Evolutionary conservation across 352 stramenopile species (phyloP).

Genomic region (Chrysophaeum taylorii): DNA sequence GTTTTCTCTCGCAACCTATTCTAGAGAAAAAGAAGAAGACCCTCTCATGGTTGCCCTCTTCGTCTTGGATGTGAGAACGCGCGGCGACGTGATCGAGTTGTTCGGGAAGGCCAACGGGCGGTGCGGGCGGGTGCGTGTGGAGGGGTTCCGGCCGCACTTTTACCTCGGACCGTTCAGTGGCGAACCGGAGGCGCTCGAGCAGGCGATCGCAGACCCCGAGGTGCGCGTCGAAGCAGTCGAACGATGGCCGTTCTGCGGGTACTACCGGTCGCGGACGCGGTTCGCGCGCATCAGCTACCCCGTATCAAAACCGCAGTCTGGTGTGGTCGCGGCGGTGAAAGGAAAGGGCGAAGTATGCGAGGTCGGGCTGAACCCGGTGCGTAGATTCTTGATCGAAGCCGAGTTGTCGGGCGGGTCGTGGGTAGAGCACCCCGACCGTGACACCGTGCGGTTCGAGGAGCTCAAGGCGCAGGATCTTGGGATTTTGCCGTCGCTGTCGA

Average conservation of each 20-base stretch:
- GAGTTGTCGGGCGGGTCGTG: neutral
- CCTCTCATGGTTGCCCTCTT: no score
- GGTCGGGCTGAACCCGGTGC: neutral
- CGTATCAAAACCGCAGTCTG: neutral
- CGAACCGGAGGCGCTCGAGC: neutral
- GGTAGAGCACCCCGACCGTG: neutral
- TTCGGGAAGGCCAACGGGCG: neutral
- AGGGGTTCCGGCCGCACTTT: neutral
- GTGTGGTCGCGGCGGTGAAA: neutral
- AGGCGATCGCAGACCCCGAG: neutral
- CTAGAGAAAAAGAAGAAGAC: no score
- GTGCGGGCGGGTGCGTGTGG: neutral
- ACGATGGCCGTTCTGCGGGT: neutral
- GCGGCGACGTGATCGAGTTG: no score
- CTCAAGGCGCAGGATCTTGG: neutral
- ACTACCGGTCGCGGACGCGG: neutral
- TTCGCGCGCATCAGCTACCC: neutral
- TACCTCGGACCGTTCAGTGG: neutral
- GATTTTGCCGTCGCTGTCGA: neutral
- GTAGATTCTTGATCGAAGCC: neutral
- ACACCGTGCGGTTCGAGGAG: neutral
- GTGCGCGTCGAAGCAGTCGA: neutral
- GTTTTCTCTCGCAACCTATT: no score
- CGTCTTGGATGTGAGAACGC: no score
- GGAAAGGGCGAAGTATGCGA: neutral